Conservation (phyloP, 768 basidiomycete species). For the Coprinopsis strossmayeri region DNA sequence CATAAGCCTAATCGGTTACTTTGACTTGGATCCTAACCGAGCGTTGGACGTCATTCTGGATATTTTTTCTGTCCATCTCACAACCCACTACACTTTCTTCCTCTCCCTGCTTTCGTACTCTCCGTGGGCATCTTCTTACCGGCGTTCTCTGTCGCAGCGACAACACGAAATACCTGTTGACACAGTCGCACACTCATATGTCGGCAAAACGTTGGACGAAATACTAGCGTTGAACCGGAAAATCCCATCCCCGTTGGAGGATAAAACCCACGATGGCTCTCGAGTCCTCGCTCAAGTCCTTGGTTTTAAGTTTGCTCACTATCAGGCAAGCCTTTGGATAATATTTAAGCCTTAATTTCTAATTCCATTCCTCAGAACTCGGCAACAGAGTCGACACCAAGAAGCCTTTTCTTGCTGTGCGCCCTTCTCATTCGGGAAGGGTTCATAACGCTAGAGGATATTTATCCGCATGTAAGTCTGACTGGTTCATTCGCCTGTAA, state of each 20-base stretch:
- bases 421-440: slow-evolving; percentile 89
- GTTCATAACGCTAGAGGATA: slow-evolving; percentile 78
- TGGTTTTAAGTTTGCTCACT: slow-evolving; percentile 95
- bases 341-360: no score
- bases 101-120: slow-evolving; percentile 79
- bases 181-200: slow-evolving; percentile 34
- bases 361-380: no score
- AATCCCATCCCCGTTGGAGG: slow-evolving; percentile 10
- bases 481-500: neutral
- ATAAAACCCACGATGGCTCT: slow-evolving; percentile 29
- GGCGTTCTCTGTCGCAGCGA: slow-evolving; percentile 22
- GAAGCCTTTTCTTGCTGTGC: slow-evolving; percentile 71
- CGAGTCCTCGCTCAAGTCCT: slow-evolving; percentile 83
- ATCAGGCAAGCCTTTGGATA: slow-evolving; percentile 72
- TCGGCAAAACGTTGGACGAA: slow-evolving; percentile 61
- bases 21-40: slow-evolving; percentile 93
- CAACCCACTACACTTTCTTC: slow-evolving; percentile 85
- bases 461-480: slow-evolving; percentile 82
- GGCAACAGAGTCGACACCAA: slow-evolving; percentile 54
- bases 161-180: slow-evolving; percentile 32
- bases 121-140: slow-evolving; percentile 70
- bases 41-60: slow-evolving; percentile 93
- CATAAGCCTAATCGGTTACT: slow-evolving; percentile 88
- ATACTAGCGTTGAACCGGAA: slow-evolving; percentile 52
- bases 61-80: slow-evolving; percentile 75